phyloP scores from a whole-genome alignment of 371 early-diverging fungal species.

The Haplosporangium sp. region DNA sequence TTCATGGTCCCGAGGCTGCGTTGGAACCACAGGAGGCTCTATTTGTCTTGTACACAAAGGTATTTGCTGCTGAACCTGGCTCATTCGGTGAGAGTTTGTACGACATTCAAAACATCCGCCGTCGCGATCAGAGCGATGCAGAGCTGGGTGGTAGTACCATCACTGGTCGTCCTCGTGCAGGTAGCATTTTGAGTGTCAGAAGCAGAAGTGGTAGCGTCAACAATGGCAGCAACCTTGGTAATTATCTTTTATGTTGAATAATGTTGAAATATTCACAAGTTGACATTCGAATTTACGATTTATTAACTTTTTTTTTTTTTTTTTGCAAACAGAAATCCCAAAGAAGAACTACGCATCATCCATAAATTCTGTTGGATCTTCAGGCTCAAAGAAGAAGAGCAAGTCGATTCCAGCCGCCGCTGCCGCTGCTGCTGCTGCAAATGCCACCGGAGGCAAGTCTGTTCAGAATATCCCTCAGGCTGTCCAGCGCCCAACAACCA shows the following conservation, averaged over 20 bases:
- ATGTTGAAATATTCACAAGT: background rate
- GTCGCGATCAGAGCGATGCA: constrained; percentile 30
- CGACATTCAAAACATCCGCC: constrained; percentile 45
- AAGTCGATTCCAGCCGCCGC: constrained; percentile 9
- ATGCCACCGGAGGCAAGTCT: constrained; percentile 18
- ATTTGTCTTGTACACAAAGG: constrained; percentile 71
- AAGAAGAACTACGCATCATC: constrained; percentile 58
- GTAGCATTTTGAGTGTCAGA: constrained; percentile 36
- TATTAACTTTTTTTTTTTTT: too few species aligned
- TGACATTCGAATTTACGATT: too few species aligned
- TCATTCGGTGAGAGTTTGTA: constrained; percentile 50
- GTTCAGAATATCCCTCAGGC: constrained; percentile 22
- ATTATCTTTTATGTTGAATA: background rate
- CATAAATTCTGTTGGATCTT: constrained; percentile 53
- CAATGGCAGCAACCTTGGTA: constrained; percentile 31
- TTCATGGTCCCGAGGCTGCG: constrained; percentile 67
- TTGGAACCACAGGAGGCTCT: constrained; percentile 67
- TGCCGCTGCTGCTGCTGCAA: constrained; percentile 19
- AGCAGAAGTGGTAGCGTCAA: constrained; percentile 10
- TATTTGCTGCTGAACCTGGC: constrained; percentile 61
- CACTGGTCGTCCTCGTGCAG: constrained; percentile 43
- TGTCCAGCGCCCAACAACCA: constrained; percentile 23
- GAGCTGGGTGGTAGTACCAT: constrained; percentile 17
- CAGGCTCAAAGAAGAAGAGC: constrained; percentile 34
- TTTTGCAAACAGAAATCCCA: constrained; percentile 37